A percentile compares a stretch with the other conserved stretches of the same genome.
Conservation (phyloP, 2,329 filamentous ascomycete genomes). For the Diaporthe capsici region DNA sequence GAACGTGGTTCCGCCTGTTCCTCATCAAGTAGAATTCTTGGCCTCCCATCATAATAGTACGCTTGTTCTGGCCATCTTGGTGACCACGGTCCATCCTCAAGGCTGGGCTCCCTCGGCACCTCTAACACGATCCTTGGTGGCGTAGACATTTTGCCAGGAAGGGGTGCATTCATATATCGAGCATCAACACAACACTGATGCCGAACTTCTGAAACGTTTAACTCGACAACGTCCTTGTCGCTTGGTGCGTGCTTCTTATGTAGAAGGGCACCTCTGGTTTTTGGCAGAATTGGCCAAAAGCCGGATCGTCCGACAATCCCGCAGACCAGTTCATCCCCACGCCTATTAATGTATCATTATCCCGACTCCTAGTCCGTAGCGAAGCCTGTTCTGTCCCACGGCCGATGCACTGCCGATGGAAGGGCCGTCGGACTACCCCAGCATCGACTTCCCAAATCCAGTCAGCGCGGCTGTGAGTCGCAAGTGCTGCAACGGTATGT, state of each 20-base stretch:
- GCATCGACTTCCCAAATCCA: slow-evolving; percentile 10
- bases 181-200: not conserved
- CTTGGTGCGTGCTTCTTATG: not conserved
- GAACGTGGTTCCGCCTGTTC: not conserved
- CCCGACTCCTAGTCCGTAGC: not conserved
- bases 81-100: slow-evolving; percentile 17
- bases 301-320: not conserved
- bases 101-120: slow-evolving; percentile 14
- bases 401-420: not conserved
- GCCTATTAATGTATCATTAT: slow-evolving; percentile 2
- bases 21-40: slow-evolving; percentile 1
- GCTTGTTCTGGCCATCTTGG: not conserved
- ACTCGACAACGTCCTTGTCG: not conserved
- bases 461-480: slow-evolving; percentile 19
- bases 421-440: slow-evolving; percentile 24
- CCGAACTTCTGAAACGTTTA: slow-evolving; percentile 7
- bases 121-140: slow-evolving; percentile 17
- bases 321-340: not conserved
- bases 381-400: slow-evolving; percentile 12
- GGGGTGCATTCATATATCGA: not conserved
- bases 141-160: not conserved
- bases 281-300: not conserved
- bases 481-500: not conserved
- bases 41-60: slow-evolving; percentile 9
- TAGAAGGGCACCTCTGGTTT: not conserved